A percentile compares a stretch with the other conserved stretches of the same genome.
These are phyloP conservation scores for Blepharisma undulans DNA, from an alignment of 169 alveolate genomes.

Conservation along the genomic window DNA sequence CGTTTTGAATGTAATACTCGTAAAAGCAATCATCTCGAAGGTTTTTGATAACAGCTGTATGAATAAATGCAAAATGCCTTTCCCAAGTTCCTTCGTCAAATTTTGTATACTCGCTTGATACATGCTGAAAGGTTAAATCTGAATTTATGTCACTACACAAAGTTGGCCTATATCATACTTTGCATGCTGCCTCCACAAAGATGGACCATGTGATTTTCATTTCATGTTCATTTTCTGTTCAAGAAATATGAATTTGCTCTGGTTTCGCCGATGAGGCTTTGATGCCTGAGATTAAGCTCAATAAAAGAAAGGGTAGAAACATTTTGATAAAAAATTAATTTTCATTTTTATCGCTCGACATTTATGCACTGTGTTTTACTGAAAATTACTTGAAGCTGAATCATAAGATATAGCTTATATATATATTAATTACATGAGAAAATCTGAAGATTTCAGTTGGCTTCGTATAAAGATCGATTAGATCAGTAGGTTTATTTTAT, in stretches of 20 bases:
- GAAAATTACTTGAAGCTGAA: too few species aligned
- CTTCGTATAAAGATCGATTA: too few species aligned
- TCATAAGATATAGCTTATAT: too few species aligned
- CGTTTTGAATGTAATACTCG: conserved; percentile 11
- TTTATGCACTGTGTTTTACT: too few species aligned
- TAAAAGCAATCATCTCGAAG: conserved; percentile 26
- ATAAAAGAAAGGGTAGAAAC: neutral
- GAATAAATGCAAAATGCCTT: neutral
- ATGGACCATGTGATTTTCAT: conserved; percentile 11
- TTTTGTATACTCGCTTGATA: neutral
- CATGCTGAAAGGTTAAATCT: neutral
- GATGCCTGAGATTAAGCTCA: neutral
- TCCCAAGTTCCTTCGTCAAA: neutral
- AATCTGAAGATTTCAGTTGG: too few species aligned
- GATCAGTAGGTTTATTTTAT: too few species aligned
- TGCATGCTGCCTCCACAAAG: neutral
- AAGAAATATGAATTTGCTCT: conserved; percentile 18
- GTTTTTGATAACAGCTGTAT: neutral
- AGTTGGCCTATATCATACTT: neutral
- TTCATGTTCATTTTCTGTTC: conserved; percentile 29
- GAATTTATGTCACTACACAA: neutral
- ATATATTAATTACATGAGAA: too few species aligned
- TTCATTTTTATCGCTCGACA: too few species aligned
- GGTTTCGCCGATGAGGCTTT: neutral
- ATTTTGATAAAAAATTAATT: too few species aligned